Conservation (phyloP, 2,329 filamentous ascomycete genomes). For the Verticillium nubilum region DNA sequence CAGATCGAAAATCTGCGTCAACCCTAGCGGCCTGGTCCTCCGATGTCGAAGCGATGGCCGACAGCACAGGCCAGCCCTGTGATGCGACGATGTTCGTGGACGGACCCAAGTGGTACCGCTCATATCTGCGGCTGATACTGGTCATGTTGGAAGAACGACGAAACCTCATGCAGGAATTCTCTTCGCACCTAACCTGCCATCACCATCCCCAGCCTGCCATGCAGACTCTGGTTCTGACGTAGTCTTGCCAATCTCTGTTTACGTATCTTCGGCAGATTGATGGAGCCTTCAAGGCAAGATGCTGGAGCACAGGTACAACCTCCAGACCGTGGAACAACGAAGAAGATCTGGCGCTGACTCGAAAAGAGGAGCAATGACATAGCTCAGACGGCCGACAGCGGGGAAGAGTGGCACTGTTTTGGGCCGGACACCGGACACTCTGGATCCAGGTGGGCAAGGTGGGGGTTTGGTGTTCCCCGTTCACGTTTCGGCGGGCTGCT, state of each 20-base stretch:
- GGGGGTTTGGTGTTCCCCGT: not conserved
- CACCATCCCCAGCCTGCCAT: not conserved
- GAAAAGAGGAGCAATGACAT: not conserved
- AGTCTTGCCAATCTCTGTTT: not conserved
- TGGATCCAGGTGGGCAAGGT: not conserved
- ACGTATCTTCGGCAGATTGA: not conserved
- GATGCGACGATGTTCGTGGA: not conserved
- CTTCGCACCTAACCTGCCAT: not conserved
- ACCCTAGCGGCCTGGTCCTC: not conserved
- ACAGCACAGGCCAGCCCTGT: not conserved
- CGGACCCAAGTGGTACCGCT: not conserved
- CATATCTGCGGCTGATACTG: too few species aligned
- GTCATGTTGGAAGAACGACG: not conserved
- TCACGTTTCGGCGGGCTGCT: not conserved
- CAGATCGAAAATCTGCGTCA: not conserved
- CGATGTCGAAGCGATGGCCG: not conserved
- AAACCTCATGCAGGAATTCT: not conserved
- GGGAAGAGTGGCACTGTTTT: not conserved
- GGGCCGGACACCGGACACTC: not conserved
- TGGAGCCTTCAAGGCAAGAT: not conserved
- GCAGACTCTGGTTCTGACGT: not conserved
- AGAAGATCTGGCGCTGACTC: not conserved
- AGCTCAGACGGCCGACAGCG: not conserved
- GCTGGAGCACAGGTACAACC: not conserved
- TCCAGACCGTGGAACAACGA: not conserved